A percentile compares a stretch with the other conserved stretches of the same genome.
phyloP scores from a whole-genome alignment of 2,329 filamentous ascomycete species.

The Colletotrichum sublineola region DNA sequence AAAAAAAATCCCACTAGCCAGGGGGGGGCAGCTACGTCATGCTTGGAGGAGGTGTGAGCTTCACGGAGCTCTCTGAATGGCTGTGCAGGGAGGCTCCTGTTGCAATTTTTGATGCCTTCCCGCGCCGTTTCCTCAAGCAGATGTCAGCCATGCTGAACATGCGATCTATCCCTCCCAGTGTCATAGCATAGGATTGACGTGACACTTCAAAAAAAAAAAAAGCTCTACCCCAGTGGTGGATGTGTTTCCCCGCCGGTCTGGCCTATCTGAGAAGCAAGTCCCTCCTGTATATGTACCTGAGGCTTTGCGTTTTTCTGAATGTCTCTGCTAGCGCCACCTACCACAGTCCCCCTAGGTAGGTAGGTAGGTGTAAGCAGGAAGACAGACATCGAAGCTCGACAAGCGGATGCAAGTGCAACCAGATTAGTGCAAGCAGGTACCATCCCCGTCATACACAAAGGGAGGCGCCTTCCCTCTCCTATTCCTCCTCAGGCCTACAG shows the following conservation, averaged over 20 bases:
- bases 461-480: background rate
- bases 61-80: slow-evolving; percentile 42
- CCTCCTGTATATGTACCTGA: background rate
- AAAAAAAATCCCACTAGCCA: slow-evolving; percentile 26
- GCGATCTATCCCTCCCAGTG: slow-evolving; percentile 19
- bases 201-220: slow-evolving; percentile 9
- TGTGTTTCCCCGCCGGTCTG: background rate
- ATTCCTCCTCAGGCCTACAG: too few species aligned
- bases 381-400: slow-evolving; percentile 4
- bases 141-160: slow-evolving; percentile 36
- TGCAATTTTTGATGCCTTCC: slow-evolving; percentile 18
- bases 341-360: too few species aligned
- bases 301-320: background rate
- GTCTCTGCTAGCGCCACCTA: slow-evolving; percentile 3
- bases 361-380: background rate
- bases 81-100: slow-evolving; percentile 16
- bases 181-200: slow-evolving; percentile 40
- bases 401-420: slow-evolving; percentile 4
- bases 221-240: slow-evolving; percentile 1
- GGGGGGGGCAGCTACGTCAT: slow-evolving; percentile 42
- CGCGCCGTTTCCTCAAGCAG: slow-evolving; percentile 40
- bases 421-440: slow-evolving; percentile 2
- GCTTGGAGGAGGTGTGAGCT: slow-evolving; percentile 29
- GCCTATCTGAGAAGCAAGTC: background rate
- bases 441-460: slow-evolving; percentile 1